Conservation (phyloP, 2,329 filamentous ascomycete species). For the Aspergillus flavus region DNA sequence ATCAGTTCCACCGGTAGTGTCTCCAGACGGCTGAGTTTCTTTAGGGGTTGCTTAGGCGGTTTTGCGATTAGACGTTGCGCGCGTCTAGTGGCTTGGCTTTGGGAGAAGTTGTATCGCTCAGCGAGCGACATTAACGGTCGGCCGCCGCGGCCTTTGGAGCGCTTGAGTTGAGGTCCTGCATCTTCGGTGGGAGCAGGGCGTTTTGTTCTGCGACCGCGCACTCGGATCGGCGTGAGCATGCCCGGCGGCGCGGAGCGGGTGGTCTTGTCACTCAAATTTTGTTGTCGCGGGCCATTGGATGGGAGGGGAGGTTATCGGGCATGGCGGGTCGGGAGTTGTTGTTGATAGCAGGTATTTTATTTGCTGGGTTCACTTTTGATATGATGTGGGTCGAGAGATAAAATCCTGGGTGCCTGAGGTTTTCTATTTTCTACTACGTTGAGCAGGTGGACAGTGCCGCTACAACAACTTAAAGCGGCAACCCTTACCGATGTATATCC, state of each 20-base stretch:
- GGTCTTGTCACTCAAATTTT: not conserved
- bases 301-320: not conserved
- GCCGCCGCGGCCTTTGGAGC: slow-evolving; percentile 13
- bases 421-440: not conserved
- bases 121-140: slow-evolving; percentile 18
- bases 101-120: slow-evolving; percentile 12
- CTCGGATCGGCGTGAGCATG: slow-evolving; percentile 34
- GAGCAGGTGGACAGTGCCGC: too few species aligned
- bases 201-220: slow-evolving; percentile 33
- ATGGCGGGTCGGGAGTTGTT: not conserved
- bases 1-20: slow-evolving; percentile 53
- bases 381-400: not conserved
- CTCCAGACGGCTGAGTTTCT: slow-evolving; percentile 43
- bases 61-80: slow-evolving; percentile 16
- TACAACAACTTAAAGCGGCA: not conserved
- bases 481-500: too few species aligned
- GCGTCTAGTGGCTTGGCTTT: slow-evolving; percentile 16
- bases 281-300: not conserved
- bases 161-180: slow-evolving; percentile 12
- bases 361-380: not conserved
- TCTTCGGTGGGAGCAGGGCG: not conserved
- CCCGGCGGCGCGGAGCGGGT: slow-evolving; percentile 4
- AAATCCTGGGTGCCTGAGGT: not conserved
- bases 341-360: not conserved
- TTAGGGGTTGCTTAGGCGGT: slow-evolving; percentile 10